Base-by-base conservation (phyloP, 1,284 basidiomycete genomes). In the Pyrrhoderma lamaoense region DNA sequence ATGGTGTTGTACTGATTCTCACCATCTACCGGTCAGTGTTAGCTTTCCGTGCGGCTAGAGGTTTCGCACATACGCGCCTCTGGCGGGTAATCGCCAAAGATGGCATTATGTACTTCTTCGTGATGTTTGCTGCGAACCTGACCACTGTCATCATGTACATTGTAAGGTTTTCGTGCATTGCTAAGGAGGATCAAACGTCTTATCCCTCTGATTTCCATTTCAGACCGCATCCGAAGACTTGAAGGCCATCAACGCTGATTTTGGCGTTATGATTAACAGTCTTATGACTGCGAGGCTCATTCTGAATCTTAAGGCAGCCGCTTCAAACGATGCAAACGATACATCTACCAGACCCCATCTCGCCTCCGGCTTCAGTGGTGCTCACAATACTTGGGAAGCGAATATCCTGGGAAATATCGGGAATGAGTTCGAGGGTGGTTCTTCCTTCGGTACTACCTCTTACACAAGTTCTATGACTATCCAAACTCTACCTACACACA, bases 1-100 rank as follows among this genome's bases (percentile, higher is more conserved):
- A 51, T 23, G 42, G 35, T 3, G 49, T 45, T 7, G 44, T 51
- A 16, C 36, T 51, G 13, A 14, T 9, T 14, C 36, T 45, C 9
- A 51, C 49, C n/a, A 39, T 51, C 19, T 51, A 51, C 35, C 49
- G 49, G 9, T 51, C 49, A 7, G 45, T 45, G 22, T 23, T 43
- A 13, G 44, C 37, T 8, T 51, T 27, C 35, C 22, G 16, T n/a
- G 37, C 31, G 9, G 18, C 8, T 8, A 34, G 44, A 2, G 35
- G 34, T 2, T 51, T 51, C 36, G 31, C 49, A 13, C 42, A 45
- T 38, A 37, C 43, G 3, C 36, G 34, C 7, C n/a, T 51, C 16
- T 46, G 42, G 43, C 22, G 36, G 11, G 42, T 51, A 13, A 45
- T 51, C 11, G 34, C 40, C 16, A 51, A 46, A 35, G 49, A 51